Conservation (phyloP, 2,329 filamentous ascomycete species). For the Penicillium sp. region DNA sequence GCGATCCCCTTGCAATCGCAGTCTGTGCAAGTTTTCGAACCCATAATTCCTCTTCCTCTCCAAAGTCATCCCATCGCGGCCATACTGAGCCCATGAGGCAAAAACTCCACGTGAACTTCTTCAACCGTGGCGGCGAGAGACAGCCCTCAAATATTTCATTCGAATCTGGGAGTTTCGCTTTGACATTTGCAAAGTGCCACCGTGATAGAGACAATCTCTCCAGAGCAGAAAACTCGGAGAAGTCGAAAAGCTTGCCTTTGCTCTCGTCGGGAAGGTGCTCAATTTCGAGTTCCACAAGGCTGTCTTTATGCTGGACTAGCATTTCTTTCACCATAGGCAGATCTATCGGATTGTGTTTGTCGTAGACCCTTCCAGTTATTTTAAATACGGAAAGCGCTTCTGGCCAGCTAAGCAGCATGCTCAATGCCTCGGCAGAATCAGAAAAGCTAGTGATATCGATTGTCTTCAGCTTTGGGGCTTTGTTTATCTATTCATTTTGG, state of each 20-base stretch:
- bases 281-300: background rate
- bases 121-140: background rate
- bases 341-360: background rate
- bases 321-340: background rate
- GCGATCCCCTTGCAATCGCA: background rate
- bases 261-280: background rate
- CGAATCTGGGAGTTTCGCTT: background rate
- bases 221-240: background rate
- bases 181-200: background rate
- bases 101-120: background rate
- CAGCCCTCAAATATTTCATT: background rate
- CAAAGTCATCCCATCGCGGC: background rate
- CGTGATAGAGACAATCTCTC: background rate
- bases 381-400: background rate
- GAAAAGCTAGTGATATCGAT: background rate
- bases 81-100: background rate
- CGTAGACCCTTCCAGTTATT: background rate
- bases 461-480: background rate
- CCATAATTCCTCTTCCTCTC: background rate
- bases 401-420: background rate
- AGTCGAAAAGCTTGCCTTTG: background rate
- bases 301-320: background rate
- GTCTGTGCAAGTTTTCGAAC: background rate
- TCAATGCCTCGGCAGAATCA: background rate
- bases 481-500: background rate